Conservation (phyloP, 306 rosid species). For the Castanea crenata region DNA sequence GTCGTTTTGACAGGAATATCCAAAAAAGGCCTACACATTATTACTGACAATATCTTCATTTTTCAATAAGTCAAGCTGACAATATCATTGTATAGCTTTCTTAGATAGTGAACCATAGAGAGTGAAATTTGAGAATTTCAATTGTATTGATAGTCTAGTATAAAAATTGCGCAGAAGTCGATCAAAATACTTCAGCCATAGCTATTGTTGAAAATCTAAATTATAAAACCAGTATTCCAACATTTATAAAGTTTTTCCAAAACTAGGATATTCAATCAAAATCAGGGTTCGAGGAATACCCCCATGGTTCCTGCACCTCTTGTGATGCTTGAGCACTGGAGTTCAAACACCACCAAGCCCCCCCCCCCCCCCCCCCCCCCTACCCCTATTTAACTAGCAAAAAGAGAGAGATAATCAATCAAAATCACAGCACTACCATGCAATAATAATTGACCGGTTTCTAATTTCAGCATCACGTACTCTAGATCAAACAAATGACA, state of each 20-base stretch:
- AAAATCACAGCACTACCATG: neutral
- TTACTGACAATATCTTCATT: neutral
- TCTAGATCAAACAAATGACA: neutral
- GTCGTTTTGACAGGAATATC: neutral
- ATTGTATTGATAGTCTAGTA: neutral
- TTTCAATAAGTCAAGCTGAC: no score
- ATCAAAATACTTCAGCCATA: neutral
- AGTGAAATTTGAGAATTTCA: neutral
- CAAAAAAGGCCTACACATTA: neutral
- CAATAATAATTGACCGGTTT: neutral
- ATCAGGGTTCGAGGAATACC: no score
- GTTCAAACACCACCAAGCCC: no score
- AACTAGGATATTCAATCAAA: neutral
- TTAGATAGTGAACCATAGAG: neutral
- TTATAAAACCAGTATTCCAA: neutral
- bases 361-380: no score
- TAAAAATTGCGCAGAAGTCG: neutral
- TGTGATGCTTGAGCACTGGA: no score
- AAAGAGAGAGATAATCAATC: neutral
- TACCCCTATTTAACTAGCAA: no score
- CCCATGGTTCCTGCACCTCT: no score
- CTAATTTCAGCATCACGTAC: neutral
- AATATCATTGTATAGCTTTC: neutral
- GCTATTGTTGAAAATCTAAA: neutral
- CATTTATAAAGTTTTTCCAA: neutral